Evolutionary conservation across 441 rosid species (phyloP).

Genomic region (Oxalis stricta): DNA sequence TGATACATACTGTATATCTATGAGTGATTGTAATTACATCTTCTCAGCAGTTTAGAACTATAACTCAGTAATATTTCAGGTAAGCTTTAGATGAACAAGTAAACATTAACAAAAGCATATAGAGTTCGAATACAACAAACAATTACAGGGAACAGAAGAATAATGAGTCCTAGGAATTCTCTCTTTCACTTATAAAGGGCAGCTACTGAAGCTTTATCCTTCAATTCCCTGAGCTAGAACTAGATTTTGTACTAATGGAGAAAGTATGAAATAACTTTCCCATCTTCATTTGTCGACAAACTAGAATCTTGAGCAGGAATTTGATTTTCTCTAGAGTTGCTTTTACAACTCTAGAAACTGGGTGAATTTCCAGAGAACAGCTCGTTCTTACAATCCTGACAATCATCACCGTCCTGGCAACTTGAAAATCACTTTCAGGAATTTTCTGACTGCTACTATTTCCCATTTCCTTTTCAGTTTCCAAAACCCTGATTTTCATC

Average conservation of each 20-base stretch:
- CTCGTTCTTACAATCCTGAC: constrained; percentile 58
- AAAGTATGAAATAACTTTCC: constrained; percentile 64
- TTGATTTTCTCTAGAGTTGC: constrained; percentile 55
- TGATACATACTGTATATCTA: no score
- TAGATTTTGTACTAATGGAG: constrained; percentile 43
- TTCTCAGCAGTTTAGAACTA: no score
- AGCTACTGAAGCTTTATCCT: constrained; percentile 62
- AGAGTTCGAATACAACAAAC: no score
- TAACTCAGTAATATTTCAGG: no score
- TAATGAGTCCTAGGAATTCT: no score
- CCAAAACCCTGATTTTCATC: constrained; percentile 43
- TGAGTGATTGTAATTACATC: no score
- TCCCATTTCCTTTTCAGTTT: constrained; percentile 56
- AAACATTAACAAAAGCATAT: no score
- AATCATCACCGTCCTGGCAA: constrained; percentile 56
- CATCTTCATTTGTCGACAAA: constrained; percentile 40
- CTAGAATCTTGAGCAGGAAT: constrained; percentile 38
- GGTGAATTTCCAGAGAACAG: constrained; percentile 67
- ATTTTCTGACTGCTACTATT: constrained; percentile 26
- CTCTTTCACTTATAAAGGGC: no score
- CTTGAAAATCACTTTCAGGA: constrained; percentile 59
- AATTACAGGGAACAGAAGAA: no score
- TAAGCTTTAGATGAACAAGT: no score
- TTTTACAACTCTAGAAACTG: constrained; percentile 41
- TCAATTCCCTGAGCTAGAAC: constrained; percentile 68